A percentile compares a stretch with the other conserved stretches of the same genome.
These are phyloP conservation scores for Mycena polygramma DNA, from an alignment of 768 basidiomycete species.

Conservation along the genomic window DNA sequence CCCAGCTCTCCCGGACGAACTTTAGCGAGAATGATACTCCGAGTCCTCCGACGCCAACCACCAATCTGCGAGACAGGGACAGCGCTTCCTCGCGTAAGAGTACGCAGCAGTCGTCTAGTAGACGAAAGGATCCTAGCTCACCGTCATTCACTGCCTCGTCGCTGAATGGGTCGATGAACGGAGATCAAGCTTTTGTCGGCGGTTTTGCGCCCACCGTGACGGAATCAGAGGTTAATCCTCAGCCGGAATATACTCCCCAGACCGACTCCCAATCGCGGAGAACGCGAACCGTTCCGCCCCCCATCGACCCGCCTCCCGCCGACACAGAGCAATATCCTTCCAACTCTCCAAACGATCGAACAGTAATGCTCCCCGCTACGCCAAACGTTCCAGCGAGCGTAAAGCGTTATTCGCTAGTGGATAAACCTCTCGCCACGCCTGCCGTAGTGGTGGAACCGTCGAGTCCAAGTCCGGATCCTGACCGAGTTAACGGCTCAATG, in stretches of 20 bases:
- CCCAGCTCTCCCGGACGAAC: conserved; percentile 58
- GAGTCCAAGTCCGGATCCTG: conserved; percentile 58
- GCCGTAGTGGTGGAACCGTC: conserved; percentile 67
- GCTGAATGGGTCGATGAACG: conserved; percentile 40
- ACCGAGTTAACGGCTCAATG: conserved; percentile 46
- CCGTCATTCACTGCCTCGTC: conserved; percentile 37
- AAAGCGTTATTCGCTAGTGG: conserved; percentile 85
- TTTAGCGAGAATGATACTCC: conserved; percentile 24
- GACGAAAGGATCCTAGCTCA: conserved; percentile 50
- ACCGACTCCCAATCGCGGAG: conserved; percentile 23
- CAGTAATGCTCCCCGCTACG: conserved; percentile 44
- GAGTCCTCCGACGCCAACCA: conserved; percentile 30
- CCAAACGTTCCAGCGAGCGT: conserved; percentile 73
- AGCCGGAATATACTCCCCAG: conserved; percentile 17
- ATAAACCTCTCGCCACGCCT: conserved; percentile 71
- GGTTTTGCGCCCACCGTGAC: conserved; percentile 58
- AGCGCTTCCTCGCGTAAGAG: conserved; percentile 57
- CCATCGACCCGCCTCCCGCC: conserved; percentile 36
- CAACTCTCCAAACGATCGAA: conserved; percentile 40
- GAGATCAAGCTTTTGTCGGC: conserved; percentile 61
- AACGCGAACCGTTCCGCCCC: conserved; percentile 32
- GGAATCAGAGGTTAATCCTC: conserved; percentile 22
- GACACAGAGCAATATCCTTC: conserved; percentile 34
- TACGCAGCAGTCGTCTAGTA: conserved; percentile 54
- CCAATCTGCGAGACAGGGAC: conserved; percentile 49